Percentiles rank a stretch among this genome's conserved stretches.
These are phyloP conservation scores for Backusella morwellensis DNA, from an alignment of 192 early-diverging fungal species.

Conservation along the genomic window DNA sequence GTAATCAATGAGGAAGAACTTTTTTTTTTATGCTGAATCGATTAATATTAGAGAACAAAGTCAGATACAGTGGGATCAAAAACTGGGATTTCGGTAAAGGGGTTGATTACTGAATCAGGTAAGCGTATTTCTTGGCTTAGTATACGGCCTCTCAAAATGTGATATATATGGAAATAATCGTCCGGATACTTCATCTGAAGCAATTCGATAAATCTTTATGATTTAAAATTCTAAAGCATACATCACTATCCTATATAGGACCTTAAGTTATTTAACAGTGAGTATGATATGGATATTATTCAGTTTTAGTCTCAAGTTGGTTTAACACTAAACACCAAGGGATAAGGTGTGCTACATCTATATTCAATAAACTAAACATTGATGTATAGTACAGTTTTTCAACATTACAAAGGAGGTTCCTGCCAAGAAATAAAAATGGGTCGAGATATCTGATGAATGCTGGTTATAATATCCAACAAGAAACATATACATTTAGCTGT, in stretches of 20 bases:
- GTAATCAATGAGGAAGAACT: too few species aligned
- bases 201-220: background rate
- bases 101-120: background rate
- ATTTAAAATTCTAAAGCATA: background rate
- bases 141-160: background rate
- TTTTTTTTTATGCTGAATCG: too few species aligned
- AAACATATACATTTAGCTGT: background rate
- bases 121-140: background rate
- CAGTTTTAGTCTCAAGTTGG: too few species aligned
- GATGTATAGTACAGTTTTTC: background rate
- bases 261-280: too few species aligned
- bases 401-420: background rate
- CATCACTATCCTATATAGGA: background rate
- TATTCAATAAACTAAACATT: background rate
- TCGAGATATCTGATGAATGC: background rate
- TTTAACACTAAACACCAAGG: background rate
- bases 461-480: background rate
- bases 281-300: too few species aligned
- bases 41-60: too few species aligned
- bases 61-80: too few species aligned
- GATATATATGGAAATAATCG: background rate
- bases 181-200: background rate
- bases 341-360: background rate
- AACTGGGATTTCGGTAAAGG: background rate
- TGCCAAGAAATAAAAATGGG: background rate